phyloP scores from a whole-genome alignment of 192 early-diverging fungal species.

The Coemansia sp. region DNA sequence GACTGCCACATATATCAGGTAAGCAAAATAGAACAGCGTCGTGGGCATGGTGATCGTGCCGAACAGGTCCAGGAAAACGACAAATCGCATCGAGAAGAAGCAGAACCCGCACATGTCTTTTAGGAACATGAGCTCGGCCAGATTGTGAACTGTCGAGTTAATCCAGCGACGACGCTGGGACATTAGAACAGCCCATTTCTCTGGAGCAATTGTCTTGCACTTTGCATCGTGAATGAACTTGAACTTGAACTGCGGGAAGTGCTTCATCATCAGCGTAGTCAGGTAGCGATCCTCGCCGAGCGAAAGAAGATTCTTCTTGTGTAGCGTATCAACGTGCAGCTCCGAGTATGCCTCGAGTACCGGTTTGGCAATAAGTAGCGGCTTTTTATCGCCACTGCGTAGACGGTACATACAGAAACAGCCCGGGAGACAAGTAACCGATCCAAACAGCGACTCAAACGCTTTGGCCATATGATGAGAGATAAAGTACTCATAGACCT shows the following conservation, averaged over 20 bases:
- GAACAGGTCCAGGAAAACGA: slow-evolving; percentile 92
- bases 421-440: slow-evolving; percentile 74
- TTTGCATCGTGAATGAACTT: slow-evolving; percentile 80
- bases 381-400: slow-evolving; percentile 54
- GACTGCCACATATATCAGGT: slow-evolving; percentile 73
- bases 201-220: slow-evolving; percentile 83
- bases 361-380: slow-evolving; percentile 72
- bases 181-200: slow-evolving; percentile 74
- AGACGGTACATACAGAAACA: slow-evolving; percentile 83
- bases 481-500: slow-evolving; percentile 87
- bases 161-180: slow-evolving; percentile 98
- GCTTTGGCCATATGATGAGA: slow-evolving; percentile 85
- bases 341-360: slow-evolving; percentile 82
- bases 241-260: slow-evolving; percentile 88
- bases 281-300: slow-evolving; percentile 91
- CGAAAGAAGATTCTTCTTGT: too few species aligned
- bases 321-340: slow-evolving; percentile 85
- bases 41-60: slow-evolving; percentile 79
- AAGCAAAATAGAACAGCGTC: slow-evolving; percentile 74
- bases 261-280: slow-evolving; percentile 91
- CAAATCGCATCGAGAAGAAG: slow-evolving; percentile 97
- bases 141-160: slow-evolving; percentile 98
- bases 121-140: slow-evolving; percentile 84
- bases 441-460: slow-evolving; percentile 71
- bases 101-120: slow-evolving; percentile 91